phyloP scores from a whole-genome alignment of 306 rosid species.

The Glycine tomentella region DNA sequence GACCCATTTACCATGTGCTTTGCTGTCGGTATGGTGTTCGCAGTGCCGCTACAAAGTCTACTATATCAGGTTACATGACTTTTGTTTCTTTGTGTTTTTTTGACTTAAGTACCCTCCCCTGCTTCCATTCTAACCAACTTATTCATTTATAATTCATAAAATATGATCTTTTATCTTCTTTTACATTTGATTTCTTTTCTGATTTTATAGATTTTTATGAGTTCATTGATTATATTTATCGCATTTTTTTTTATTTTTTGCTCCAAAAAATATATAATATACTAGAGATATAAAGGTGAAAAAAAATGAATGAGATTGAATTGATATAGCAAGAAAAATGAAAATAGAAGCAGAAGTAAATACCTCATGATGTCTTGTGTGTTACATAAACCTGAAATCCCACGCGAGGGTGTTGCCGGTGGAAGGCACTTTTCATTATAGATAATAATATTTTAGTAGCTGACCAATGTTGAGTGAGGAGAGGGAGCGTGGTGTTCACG shows the following conservation, averaged over 20 bases:
- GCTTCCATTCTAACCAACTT: background rate
- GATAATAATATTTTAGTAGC: constrained; percentile 7
- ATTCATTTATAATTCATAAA: background rate
- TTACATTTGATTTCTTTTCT: too few relatives aligned
- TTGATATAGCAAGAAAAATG: too few relatives aligned
- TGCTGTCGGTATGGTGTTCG: constrained; percentile 68
- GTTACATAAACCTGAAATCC: constrained; percentile 39
- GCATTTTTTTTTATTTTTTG: background rate
- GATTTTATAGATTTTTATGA: background rate
- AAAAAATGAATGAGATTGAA: background rate
- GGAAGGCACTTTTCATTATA: constrained; percentile 36
- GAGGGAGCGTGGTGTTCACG: constrained; percentile 39
- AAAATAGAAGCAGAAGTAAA: background rate
- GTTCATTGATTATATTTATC: background rate
- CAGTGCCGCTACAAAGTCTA: constrained; percentile 38
- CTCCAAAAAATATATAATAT: background rate
- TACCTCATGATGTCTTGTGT: background rate
- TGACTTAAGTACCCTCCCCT: background rate
- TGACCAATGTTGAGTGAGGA: constrained; percentile 30
- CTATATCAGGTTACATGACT: constrained; percentile 1
- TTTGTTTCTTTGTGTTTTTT: constrained; percentile 21
- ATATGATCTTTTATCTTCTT: too few relatives aligned
- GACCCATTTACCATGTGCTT: constrained; percentile 62
- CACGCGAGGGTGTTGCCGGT: constrained; percentile 52
- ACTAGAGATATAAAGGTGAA: background rate